A percentile compares a stretch with the other conserved stretches of the same genome.
Conservation (phyloP, 2,329 filamentous ascomycete genomes). For the Fusarium aywerte region DNA sequence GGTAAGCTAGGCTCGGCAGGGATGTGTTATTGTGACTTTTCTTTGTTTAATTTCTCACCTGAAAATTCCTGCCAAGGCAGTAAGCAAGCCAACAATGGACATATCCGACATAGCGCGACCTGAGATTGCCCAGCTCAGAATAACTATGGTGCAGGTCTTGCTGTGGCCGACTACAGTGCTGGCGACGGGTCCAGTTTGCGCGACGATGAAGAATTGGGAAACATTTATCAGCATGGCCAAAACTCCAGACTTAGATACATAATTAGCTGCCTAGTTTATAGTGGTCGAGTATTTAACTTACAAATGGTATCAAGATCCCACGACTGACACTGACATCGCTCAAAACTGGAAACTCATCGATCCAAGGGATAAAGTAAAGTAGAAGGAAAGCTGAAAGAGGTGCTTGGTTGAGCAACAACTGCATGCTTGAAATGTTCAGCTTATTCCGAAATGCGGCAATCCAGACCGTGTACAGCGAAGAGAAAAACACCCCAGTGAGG, state of each 20-base stretch:
- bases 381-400: constrained; percentile 71
- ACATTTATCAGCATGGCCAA: constrained; percentile 74
- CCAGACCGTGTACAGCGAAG: constrained; percentile 75
- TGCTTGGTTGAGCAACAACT: constrained; percentile 75
- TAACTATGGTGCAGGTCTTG: constrained; percentile 70
- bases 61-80: too few species aligned
- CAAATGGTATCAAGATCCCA: constrained; percentile 70
- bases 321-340: constrained; percentile 25
- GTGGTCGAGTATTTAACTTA: too few species aligned
- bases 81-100: neutral
- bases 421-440: constrained; percentile 74
- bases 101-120: constrained; percentile 45
- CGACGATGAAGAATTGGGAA: constrained; percentile 71
- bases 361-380: constrained; percentile 73
- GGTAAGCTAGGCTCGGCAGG: too few species aligned
- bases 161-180: constrained; percentile 74
- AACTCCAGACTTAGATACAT: constrained; percentile 64
- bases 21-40: too few species aligned
- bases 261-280: neutral
- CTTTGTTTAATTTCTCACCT: too few species aligned
- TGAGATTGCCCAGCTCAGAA: constrained; percentile 68
- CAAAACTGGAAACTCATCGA: constrained; percentile 62
- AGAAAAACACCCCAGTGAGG: constrained; percentile 71
- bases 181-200: constrained; percentile 70
- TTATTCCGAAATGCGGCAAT: constrained; percentile 73